Base-by-base conservation (phyloP, 2,329 filamentous ascomycete species). In the Diaporthe citrichinensis region DNA sequence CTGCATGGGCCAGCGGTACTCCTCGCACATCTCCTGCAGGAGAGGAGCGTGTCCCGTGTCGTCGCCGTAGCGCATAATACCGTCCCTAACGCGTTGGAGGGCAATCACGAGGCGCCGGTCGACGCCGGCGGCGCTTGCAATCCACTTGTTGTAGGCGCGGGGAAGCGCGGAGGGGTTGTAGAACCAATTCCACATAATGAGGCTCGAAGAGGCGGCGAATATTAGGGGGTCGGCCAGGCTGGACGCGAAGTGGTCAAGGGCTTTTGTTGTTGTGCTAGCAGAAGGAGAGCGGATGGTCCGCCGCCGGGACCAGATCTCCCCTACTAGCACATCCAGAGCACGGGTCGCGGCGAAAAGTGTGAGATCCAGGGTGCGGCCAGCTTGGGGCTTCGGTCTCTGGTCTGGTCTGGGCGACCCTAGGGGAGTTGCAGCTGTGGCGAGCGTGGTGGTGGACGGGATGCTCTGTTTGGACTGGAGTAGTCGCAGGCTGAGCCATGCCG, bases 171-270 rank as follows among this genome's bases (percentile, higher is more conserved):
- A 87, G 0, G 95, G 94, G 14, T 87, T 83, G 85, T 96, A 98
- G 82, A 97, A 93, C 94, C 94, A 98, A 25, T 94, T 90, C 93
- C 94, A 96, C 95, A 97, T 98, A 78, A 97, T 92, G 51, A 94
- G 85, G 31, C 92, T 93, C 53, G 90, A 92, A 28, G 94, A 95
- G 46, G 89, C 83, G 59, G 93, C 91, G 82, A 98, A 97, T 25
- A 96, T 85, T 8, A 90, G 84, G 5, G 94, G 90, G 80, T 96
- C 93, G n/a, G 91, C 86, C 51, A 91, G 82, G 14, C 78, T 82
- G 34, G 85, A 85, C 76, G 87, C 78, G 34, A 83, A 74, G 15
- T 83, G 80, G 76, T 91, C 88, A 17, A 86, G 61, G 49, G 73
- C 69, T n/a, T 67, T 74, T n/a, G 73, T 69, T 20, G 75, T 49